Conservation (phyloP, 345 rosid genomes). For the Euclidium syriacum region DNA sequence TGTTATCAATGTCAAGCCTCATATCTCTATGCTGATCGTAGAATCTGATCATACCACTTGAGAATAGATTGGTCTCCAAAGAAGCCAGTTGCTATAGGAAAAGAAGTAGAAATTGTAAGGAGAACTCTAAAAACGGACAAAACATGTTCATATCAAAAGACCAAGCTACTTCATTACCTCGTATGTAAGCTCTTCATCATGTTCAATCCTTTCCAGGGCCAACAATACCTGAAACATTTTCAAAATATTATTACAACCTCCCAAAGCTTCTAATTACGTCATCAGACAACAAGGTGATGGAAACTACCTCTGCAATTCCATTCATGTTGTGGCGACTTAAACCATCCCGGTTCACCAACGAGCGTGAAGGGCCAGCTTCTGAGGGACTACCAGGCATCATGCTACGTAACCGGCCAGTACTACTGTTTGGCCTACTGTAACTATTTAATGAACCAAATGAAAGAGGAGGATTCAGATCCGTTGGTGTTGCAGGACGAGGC, state of each 20-base stretch:
- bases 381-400: slow-evolving; percentile 45
- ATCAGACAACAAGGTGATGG: slow-evolving; percentile 5
- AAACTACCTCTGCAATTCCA: slow-evolving; percentile 78
- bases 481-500: slow-evolving; percentile 39
- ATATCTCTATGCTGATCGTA: slow-evolving; percentile 87
- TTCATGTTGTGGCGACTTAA: slow-evolving; percentile 60
- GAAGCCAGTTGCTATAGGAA: slow-evolving; percentile 70
- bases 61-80: slow-evolving; percentile 68
- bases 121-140: slow-evolving; percentile 6
- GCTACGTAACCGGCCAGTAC: slow-evolving; percentile 22
- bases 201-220: slow-evolving; percentile 88
- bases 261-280: slow-evolving; percentile 17
- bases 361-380: slow-evolving; percentile 37
- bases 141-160: slow-evolving; percentile 7
- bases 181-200: slow-evolving; percentile 63
- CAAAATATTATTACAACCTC: background rate
- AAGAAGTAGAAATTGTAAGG: slow-evolving; percentile 3
- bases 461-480: slow-evolving; percentile 37
- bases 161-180: slow-evolving; percentile 48
- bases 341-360: slow-evolving; percentile 44
- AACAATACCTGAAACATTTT: slow-evolving; percentile 48
- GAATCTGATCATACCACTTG: slow-evolving; percentile 51
- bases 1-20: slow-evolving; percentile 95
- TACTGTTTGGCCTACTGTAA: slow-evolving; percentile 20
- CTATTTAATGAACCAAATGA: slow-evolving; percentile 7